These are phyloP conservation scores for Gyrodon lividus DNA, from an alignment of 768 basidiomycete species.

Conservation along the genomic window DNA sequence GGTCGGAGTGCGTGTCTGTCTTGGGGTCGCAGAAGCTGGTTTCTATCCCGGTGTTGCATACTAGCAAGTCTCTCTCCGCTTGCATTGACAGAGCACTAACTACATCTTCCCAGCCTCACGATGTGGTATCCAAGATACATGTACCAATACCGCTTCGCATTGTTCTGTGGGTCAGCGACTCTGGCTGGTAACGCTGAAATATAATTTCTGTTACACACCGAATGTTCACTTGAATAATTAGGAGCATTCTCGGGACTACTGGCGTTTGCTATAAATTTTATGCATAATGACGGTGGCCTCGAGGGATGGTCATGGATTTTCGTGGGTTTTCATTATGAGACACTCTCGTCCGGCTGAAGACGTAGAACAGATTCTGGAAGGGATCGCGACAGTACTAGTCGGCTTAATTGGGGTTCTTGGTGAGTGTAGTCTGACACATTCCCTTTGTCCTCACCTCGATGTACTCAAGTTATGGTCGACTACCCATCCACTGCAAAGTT, in stretches of 20 bases:
- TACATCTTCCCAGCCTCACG: conserved; percentile 41
- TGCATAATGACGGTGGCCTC: conserved; percentile 46
- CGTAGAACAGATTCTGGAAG: conserved; percentile 45
- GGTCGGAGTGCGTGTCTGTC: conserved; percentile 50
- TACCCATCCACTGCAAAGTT: conserved; percentile 59
- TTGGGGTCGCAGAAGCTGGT: conserved; percentile 66
- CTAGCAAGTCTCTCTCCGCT: conserved; percentile 43
- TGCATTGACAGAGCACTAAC: neutral
- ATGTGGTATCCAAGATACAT: conserved; percentile 63
- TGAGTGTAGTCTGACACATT: conserved; percentile 18
- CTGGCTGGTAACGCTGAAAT: conserved; percentile 40
- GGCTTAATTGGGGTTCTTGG: conserved; percentile 51
- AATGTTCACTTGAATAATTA: neutral
- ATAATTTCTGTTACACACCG: neutral
- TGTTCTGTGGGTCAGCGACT: conserved; percentile 63
- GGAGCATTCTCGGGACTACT: conserved; percentile 54
- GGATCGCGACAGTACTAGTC: conserved; percentile 55
- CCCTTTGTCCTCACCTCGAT: neutral
- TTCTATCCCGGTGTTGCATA: conserved; percentile 69
- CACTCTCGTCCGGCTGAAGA: neutral
- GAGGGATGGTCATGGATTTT: conserved; percentile 65
- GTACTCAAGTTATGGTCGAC: conserved; percentile 51
- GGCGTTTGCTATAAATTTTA: conserved; percentile 51
- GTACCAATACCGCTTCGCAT: conserved; percentile 53
- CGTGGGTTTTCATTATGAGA: conserved; percentile 29